These are phyloP conservation scores for Phyllosticta paracitricarpa DNA, from an alignment of 2,329 filamentous ascomycete species.

Conservation along the genomic window DNA sequence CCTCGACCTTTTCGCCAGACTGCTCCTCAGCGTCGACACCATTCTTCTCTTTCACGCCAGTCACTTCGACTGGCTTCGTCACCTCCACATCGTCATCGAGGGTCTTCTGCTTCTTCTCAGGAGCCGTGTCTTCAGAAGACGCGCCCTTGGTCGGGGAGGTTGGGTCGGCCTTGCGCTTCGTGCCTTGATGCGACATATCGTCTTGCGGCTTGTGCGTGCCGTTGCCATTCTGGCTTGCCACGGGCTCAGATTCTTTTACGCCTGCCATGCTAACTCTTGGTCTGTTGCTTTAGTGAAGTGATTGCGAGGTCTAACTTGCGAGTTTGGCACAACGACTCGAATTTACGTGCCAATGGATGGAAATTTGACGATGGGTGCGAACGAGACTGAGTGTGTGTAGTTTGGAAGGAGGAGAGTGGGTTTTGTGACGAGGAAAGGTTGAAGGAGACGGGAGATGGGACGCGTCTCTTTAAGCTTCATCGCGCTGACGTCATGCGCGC, in stretches of 20 bases:
- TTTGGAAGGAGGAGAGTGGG: background rate
- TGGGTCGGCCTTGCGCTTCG: constrained; percentile 31
- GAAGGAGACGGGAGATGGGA: background rate
- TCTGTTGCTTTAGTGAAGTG: background rate
- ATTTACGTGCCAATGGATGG: background rate
- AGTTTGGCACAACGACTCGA: background rate
- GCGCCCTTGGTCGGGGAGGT: constrained; percentile 29
- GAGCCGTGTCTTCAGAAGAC: constrained; percentile 29
- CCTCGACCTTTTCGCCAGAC: constrained; percentile 16
- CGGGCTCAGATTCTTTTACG: background rate
- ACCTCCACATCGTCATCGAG: constrained; percentile 33
- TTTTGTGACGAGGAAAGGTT: background rate
- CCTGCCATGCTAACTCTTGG: background rate
- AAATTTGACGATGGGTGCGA: background rate
- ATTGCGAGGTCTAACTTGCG: background rate
- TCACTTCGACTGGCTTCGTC: constrained; percentile 15
- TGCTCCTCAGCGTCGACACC: background rate
- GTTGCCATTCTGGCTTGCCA: constrained; percentile 1
- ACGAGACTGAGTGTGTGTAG: background rate
- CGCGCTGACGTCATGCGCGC: constrained; percentile 7
- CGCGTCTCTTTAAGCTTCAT: constrained; percentile 6
- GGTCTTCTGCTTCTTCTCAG: constrained; percentile 39
- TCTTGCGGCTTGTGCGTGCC: constrained; percentile 6
- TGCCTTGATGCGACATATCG: constrained; percentile 21
- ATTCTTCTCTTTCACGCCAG: constrained; percentile 11